Conservation (phyloP, 2,329 filamentous ascomycete genomes). For the Macrophomina pseudophaseolina region DNA sequence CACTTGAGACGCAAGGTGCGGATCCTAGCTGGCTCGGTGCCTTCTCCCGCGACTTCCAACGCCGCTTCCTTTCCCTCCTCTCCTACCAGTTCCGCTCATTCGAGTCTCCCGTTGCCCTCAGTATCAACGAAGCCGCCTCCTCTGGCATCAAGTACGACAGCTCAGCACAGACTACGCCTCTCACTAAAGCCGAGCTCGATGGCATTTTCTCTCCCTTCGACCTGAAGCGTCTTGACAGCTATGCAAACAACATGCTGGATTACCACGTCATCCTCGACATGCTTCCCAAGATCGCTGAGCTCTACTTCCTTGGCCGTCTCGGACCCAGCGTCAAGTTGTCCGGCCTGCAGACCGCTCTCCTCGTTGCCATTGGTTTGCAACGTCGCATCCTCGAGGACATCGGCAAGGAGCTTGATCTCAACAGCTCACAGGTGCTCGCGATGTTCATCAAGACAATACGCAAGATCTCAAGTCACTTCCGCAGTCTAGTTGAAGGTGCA, state of each 20-base stretch:
- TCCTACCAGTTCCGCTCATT: slow-evolving; percentile 93
- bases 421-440: slow-evolving; percentile 79
- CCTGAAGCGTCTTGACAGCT: slow-evolving; percentile 91
- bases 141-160: slow-evolving; percentile 71
- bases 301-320: slow-evolving; percentile 85
- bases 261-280: slow-evolving; percentile 97
- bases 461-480: slow-evolving; percentile 83
- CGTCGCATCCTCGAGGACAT: slow-evolving; percentile 83
- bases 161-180: slow-evolving; percentile 56
- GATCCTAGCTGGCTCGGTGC: slow-evolving; percentile 82
- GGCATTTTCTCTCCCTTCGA: slow-evolving; percentile 84
- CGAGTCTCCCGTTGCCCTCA: slow-evolving; percentile 76
- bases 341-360: slow-evolving; percentile 82
- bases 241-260: slow-evolving; percentile 95
- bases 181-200: slow-evolving; percentile 80
- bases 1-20: slow-evolving; percentile 61
- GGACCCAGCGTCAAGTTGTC: slow-evolving; percentile 70
- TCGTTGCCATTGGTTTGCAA: slow-evolving; percentile 85
- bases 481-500: slow-evolving; percentile 73
- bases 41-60: slow-evolving; percentile 91
- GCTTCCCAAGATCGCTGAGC: slow-evolving; percentile 77
- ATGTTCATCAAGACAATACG: slow-evolving; percentile 98
- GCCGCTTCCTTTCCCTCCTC: slow-evolving; percentile 85
- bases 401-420: slow-evolving; percentile 77
- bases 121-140: slow-evolving; percentile 84